Evolutionary conservation across 208 protist species (phyloP).

Genomic region (Acanthamoeba comandoni): DNA sequence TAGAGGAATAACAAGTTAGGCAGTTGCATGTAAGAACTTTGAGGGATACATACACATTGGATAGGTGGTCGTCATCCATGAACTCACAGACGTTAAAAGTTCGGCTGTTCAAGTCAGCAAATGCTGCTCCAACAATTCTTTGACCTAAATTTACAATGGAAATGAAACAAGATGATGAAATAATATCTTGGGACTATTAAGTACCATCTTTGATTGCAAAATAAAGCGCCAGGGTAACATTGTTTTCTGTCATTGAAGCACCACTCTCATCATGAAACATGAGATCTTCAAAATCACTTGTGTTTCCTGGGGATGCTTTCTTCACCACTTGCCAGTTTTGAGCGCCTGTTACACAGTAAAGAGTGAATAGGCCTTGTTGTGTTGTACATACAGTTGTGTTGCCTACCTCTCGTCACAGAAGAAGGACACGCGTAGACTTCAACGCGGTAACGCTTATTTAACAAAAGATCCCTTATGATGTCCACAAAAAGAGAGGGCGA

Average conservation of each 20-base stretch:
- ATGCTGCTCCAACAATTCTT: constrained; percentile 83
- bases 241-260: constrained; percentile 10
- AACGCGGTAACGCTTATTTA: constrained; percentile 74
- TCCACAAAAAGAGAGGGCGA: constrained; percentile 69
- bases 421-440: constrained; percentile 73
- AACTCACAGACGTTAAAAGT: constrained; percentile 85
- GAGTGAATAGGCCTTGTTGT: neutral
- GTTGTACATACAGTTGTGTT: constrained; percentile 35
- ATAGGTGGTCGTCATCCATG: constrained; percentile 88
- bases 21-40: neutral
- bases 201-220: constrained; percentile 58
- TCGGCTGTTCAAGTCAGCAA: constrained; percentile 82
- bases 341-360: neutral
- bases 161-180: neutral
- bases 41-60: constrained; percentile 84
- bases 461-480: constrained; percentile 76
- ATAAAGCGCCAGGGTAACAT: constrained; percentile 84
- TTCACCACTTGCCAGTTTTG: constrained; percentile 51
- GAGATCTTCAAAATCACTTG: constrained; percentile 87
- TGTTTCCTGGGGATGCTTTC: constrained; percentile 85
- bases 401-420: constrained; percentile 6
- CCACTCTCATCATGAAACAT: constrained; percentile 72
- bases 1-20: neutral
- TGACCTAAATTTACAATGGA: constrained; percentile 10
- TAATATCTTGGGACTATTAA: neutral